A percentile compares a stretch with the other conserved stretches of the same genome.
These are phyloP conservation scores for Entophlyctis luteolus DNA, from an alignment of 192 early-diverging fungal genomes.

Conservation along the genomic window DNA sequence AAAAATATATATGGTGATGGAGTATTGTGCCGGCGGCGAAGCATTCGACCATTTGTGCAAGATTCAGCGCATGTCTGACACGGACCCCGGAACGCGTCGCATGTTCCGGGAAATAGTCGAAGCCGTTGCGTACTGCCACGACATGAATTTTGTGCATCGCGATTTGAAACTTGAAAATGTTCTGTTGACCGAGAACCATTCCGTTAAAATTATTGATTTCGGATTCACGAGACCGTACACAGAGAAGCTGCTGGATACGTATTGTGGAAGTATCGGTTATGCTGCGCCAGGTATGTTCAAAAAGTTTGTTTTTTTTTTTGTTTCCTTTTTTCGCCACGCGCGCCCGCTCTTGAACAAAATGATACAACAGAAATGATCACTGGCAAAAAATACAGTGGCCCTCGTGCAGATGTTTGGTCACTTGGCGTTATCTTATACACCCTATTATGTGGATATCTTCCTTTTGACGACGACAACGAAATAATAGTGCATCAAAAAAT, in stretches of 20 bases:
- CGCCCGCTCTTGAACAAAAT: neutral
- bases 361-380: slow-evolving; percentile 61
- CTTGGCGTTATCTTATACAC: slow-evolving; percentile 55
- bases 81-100: slow-evolving; percentile 19
- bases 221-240: slow-evolving; percentile 54
- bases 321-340: neutral
- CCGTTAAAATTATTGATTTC: slow-evolving; percentile 96
- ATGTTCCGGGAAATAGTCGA: slow-evolving; percentile 47
- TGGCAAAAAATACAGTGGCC: slow-evolving; percentile 73
- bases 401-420: slow-evolving; percentile 55
- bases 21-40: slow-evolving; percentile 73
- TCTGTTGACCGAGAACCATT: slow-evolving; percentile 74
- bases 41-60: slow-evolving; percentile 79
- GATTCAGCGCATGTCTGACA: slow-evolving; percentile 57
- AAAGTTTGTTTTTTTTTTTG: neutral
- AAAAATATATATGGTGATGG: slow-evolving; percentile 75
- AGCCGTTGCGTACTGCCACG: slow-evolving; percentile 53
- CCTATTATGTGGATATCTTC: slow-evolving; percentile 41
- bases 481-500: slow-evolving; percentile 66
- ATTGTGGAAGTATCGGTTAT: slow-evolving; percentile 65
- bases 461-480: slow-evolving; percentile 74
- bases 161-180: slow-evolving; percentile 97
- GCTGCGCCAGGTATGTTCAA: slow-evolving; percentile 63
- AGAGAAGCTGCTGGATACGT: slow-evolving; percentile 45
- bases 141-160: slow-evolving; percentile 50